These are phyloP conservation scores for Podospora sp. DNA, from an alignment of 495 filamentous ascomycete genomes.

Conservation along the genomic window DNA sequence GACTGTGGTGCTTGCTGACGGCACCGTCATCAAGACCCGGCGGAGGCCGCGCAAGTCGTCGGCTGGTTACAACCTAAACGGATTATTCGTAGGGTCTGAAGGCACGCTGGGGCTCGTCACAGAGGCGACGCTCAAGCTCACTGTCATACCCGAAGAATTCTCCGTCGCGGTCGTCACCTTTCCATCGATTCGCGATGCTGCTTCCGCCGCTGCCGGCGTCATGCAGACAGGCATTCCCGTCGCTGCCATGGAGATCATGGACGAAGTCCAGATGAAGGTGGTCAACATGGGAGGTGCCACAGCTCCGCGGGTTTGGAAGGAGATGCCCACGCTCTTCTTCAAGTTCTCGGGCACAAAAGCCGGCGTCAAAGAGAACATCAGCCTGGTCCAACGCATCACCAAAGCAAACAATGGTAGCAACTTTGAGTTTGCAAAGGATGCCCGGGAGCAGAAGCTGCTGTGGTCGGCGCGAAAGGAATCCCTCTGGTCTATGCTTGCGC, in stretches of 20 bases:
- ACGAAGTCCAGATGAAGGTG: slow-evolving; percentile 79
- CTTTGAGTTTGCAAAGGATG: slow-evolving; percentile 73
- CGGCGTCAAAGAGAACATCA: slow-evolving; percentile 69
- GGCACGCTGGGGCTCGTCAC: slow-evolving; percentile 79
- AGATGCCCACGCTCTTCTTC: slow-evolving; percentile 80
- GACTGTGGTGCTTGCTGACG: slow-evolving; percentile 78
- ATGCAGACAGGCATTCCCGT: slow-evolving; percentile 74
- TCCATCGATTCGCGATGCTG: slow-evolving; percentile 71
- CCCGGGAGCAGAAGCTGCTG: slow-evolving; percentile 66
- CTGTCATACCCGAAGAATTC: slow-evolving; percentile 70
- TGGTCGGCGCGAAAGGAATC: slow-evolving; percentile 79
- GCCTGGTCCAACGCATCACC: slow-evolving; percentile 64
- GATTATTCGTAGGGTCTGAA: slow-evolving; percentile 75
- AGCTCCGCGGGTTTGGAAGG: slow-evolving; percentile 68
- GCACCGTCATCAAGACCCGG: slow-evolving; percentile 75
- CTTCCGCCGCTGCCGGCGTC: slow-evolving; percentile 67
- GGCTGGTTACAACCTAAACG: slow-evolving; percentile 79
- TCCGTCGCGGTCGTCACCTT: slow-evolving; percentile 78
- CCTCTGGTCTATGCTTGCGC: slow-evolving; percentile 73
- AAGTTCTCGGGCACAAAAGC: slow-evolving; percentile 77
- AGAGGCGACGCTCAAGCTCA: slow-evolving; percentile 73
- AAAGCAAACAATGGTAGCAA: slow-evolving; percentile 62
- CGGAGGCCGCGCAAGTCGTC: slow-evolving; percentile 75
- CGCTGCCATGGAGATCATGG: slow-evolving; percentile 81
- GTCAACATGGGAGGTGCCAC: slow-evolving; percentile 74